Percentiles rank a stretch among this genome's conserved stretches.
Evolutionary conservation across 2,329 filamentous ascomycete species (phyloP).

Genomic region (Exophiala phaeomuriformis): DNA sequence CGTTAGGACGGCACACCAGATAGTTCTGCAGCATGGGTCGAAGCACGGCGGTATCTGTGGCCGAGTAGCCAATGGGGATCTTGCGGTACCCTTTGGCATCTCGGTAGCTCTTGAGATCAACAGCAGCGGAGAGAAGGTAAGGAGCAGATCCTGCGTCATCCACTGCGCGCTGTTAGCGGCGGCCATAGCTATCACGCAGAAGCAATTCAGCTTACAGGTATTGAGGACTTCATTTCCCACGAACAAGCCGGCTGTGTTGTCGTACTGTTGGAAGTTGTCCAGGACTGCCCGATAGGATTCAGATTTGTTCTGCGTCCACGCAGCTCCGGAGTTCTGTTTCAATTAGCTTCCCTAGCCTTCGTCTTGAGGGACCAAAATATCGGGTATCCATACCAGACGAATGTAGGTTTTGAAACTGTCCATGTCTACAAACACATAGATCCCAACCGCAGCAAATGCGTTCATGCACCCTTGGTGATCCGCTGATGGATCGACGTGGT

Average conservation of each 20-base stretch:
- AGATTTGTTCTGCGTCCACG: conserved; percentile 67
- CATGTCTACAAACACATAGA: conserved; percentile 78
- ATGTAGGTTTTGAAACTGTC: conserved; percentile 47
- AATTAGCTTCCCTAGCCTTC: conserved; percentile 1
- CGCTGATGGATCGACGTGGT: conserved; percentile 67
- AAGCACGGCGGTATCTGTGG: conserved; percentile 69
- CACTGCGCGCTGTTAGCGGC: conserved; percentile 26
- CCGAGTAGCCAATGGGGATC: conserved; percentile 80
- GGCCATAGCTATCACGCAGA: neutral
- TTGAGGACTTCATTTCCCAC: conserved; percentile 82
- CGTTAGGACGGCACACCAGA: conserved; percentile 67
- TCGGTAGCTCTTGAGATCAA: conserved; percentile 77
- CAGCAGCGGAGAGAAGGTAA: conserved; percentile 72
- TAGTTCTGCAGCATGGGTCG: conserved; percentile 64
- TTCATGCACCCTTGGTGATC: conserved; percentile 76
- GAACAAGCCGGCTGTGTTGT: conserved; percentile 78
- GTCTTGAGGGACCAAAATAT: neutral
- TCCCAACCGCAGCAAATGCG: conserved; percentile 68
- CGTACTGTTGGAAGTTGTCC: conserved; percentile 67
- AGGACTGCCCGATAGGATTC: conserved; percentile 63
- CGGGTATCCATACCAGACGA: conserved; percentile 31
- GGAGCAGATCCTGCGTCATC: conserved; percentile 60
- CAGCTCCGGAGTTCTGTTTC: conserved; percentile 46
- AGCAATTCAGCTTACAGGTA: conserved; percentile 30
- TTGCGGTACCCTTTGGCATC: conserved; percentile 67